Base-by-base conservation (phyloP, 371 early-diverging fungal genomes). In the Coemansia sp. region DNA sequence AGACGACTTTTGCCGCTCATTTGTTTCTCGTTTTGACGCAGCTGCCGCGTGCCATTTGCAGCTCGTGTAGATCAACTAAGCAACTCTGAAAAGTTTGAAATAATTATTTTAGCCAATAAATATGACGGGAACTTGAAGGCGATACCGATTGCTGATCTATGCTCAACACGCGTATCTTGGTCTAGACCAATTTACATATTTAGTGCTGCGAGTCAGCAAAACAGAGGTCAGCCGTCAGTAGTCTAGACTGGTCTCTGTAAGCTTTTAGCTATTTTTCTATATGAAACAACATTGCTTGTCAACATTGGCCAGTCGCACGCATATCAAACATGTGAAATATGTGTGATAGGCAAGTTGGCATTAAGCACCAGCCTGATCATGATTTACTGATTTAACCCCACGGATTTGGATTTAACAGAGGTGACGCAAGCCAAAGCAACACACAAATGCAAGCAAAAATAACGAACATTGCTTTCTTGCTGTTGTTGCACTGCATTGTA, bases 401-500 rank as follows among this genome's bases (percentile, higher is more conserved):
- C 14, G 10, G 21, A 18, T 18, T 8, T 21, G 10, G 50, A 48
- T 48, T 21, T 48, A 21, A 21, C 21, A 48, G 18, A 21, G 50
- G 50, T 48, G 50, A 48, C 50, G 50, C 50, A 48, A 48, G 50
- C 50, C 50, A n/a, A 48, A 18, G 50, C n/a, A 48, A 48, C 48
- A 18, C 50, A 21, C 50, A 48, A 48, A 8, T 21, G 21, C n/a
- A 48, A 21, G n/a, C 50, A 21, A 48, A 21, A 48, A n/a, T 6
- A 2, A 16, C 18, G 47, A 22, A 8, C 31, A 31, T 31, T 31
- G 31, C 16, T 55, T 27, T 39, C 26, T 26, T 61, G n/a, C 29
- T 13, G 7, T 50, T 50, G 5, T 50, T 50, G 61, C 61, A 61
- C 61, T 61, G 61, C 61, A 61, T 54, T 63, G 40, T 53, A 53